Base-by-base conservation (phyloP, 2,329 filamentous ascomycete species). In the Talaromyces funiculosus region DNA sequence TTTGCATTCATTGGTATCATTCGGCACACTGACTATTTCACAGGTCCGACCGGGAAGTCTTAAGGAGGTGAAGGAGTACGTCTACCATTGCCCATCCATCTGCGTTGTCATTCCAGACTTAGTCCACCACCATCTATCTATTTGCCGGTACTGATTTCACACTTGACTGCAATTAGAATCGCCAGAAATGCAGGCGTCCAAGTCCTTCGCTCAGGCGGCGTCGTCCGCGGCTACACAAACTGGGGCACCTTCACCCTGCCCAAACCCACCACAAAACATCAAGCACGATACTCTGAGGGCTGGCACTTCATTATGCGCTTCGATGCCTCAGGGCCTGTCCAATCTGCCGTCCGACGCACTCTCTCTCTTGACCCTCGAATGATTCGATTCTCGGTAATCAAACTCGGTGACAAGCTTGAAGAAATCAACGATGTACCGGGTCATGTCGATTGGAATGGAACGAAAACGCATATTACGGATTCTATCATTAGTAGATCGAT, bases 241-340 rank as follows among this genome's bases (percentile, higher is more conserved):
- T 99, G 94, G 94, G 94, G 94, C 72, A 84, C 90, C 67, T 97
- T 94, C 79, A 82, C 88, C 53, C 88, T 99, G 18, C 93, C 94
- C 53, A 89, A 87, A 67, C 86, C 90, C 64, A 82, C 87, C 62
- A 87, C 86, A 64, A 88, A 88, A 72, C 88, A 95, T 76, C 92
- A 97, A 78, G 86, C 89, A 68, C 86, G 86, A 66, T 89, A 97
- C 82, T 85, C 85, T 65, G 84, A 86, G 67, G 94, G 94, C 59
- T 92, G 97, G 80, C 96, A 99, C 83, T 99, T 99, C 77, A 89
- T 96, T 71, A 90, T 99, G 89, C 90, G 94, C 68, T 99, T 96
- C 81, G 94, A 99, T 75, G 80, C 88, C 60, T 89, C 87, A 62
- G 84, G 86, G 7, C 75, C 80, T 55, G 87, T 90, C 7, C 93